These are phyloP conservation scores for Trichophyton equinum DNA, from an alignment of 2,329 filamentous ascomycete genomes.

Conservation along the genomic window DNA sequence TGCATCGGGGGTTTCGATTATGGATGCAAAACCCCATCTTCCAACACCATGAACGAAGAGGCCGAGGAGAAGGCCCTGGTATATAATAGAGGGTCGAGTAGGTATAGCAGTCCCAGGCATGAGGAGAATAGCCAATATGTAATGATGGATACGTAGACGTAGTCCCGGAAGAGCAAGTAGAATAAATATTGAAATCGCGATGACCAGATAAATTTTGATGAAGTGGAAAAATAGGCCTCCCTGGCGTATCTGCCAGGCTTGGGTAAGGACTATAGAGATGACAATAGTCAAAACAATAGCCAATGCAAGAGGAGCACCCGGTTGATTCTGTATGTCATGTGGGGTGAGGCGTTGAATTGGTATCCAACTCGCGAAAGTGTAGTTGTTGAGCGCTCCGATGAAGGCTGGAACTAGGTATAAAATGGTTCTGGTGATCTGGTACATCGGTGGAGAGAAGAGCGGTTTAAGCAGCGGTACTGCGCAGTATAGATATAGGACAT, in stretches of 20 bases:
- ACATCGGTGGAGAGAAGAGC: slow-evolving; percentile 48
- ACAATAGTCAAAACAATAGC: slow-evolving; percentile 64
- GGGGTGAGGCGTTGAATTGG: slow-evolving; percentile 85
- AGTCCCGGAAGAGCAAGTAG: slow-evolving; percentile 62
- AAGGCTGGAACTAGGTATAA: slow-evolving; percentile 85
- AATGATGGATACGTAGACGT: slow-evolving; percentile 84
- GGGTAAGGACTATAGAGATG: slow-evolving; percentile 53
- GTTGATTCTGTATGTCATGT: slow-evolving; percentile 78
- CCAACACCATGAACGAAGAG: slow-evolving; percentile 90
- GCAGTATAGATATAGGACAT: slow-evolving; percentile 77
- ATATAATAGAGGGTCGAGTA: slow-evolving; percentile 69
- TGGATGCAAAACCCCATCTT: slow-evolving; percentile 81
- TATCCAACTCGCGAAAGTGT: slow-evolving; percentile 77
- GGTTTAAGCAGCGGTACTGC: slow-evolving; percentile 57
- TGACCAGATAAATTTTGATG: slow-evolving; percentile 61
- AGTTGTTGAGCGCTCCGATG: slow-evolving; percentile 85
- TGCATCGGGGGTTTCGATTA: slow-evolving; percentile 68
- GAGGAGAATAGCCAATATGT: slow-evolving; percentile 75
- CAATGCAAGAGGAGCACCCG: slow-evolving; percentile 73
- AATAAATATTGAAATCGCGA: slow-evolving; percentile 55
- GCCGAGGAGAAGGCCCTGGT: slow-evolving; percentile 79
- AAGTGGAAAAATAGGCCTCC: slow-evolving; percentile 70
- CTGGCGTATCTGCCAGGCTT: slow-evolving; percentile 75
- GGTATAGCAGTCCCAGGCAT: slow-evolving; percentile 82
- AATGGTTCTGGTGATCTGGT: slow-evolving; percentile 75